These are phyloP conservation scores for Microascus cirrosus DNA, from an alignment of 2,329 filamentous ascomycete genomes.

Conservation along the genomic window DNA sequence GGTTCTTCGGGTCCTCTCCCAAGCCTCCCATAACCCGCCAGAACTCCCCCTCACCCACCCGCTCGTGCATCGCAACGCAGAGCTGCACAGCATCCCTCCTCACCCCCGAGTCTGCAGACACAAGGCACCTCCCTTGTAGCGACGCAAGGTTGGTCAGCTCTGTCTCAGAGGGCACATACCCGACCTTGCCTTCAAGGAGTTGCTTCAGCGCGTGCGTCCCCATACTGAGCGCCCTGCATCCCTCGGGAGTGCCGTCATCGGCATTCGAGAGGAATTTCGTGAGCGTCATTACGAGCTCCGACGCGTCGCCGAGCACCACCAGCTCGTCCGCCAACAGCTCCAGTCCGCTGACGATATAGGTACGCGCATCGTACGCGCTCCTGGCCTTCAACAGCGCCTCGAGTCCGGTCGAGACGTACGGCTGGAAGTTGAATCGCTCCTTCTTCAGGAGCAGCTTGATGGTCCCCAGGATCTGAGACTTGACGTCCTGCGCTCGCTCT, in stretches of 20 bases:
- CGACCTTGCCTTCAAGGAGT: constrained; percentile 37
- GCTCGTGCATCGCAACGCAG: constrained; percentile 59
- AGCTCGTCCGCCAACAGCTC: constrained; percentile 66
- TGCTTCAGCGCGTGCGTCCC: constrained; percentile 52
- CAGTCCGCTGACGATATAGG: constrained; percentile 63
- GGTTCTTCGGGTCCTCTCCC: constrained; percentile 61
- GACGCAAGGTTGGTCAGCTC: constrained; percentile 40
- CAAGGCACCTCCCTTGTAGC: constrained; percentile 45
- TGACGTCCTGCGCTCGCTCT: constrained; percentile 60
- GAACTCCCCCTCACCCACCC: constrained; percentile 49
- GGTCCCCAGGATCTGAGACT: constrained; percentile 63
- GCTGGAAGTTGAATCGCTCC: constrained; percentile 53
- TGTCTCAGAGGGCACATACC: constrained; percentile 36
- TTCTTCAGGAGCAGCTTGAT: constrained; percentile 62
- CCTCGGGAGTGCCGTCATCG: constrained; percentile 29
- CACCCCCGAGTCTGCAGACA: constrained; percentile 49
- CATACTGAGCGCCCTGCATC: constrained; percentile 45
- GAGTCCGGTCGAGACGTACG: constrained; percentile 57
- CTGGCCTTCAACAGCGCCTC: constrained; percentile 56
- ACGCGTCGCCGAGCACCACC: constrained; percentile 50
- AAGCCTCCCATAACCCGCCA: constrained; percentile 56
- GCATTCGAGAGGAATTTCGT: constrained; percentile 32
- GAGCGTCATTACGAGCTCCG: constrained; percentile 47
- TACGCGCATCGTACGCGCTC: constrained; percentile 53
- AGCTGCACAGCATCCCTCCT: constrained; percentile 69